Evolutionary conservation across 2,329 filamentous ascomycete genomes (phyloP).

Genomic region (Alternaria metachromatica): DNA sequence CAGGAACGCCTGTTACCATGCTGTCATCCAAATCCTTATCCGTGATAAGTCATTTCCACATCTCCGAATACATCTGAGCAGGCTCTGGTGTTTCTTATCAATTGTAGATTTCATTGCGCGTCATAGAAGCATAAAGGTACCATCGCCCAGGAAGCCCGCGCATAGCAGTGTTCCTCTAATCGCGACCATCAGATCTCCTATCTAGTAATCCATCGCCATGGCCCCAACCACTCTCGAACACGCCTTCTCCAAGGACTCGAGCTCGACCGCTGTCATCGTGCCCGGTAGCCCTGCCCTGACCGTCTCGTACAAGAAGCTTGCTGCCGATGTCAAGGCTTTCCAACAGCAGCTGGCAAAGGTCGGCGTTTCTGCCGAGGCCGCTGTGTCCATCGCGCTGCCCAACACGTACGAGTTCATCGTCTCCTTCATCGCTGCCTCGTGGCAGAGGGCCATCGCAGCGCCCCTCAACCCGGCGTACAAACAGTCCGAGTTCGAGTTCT

Average conservation of each 20-base stretch:
- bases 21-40: constrained; percentile 15
- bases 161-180: constrained; percentile 6
- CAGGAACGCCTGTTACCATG: constrained; percentile 19
- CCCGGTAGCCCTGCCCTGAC: constrained; percentile 70
- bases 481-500: constrained; percentile 89
- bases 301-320: constrained; percentile 73
- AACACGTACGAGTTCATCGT: constrained; percentile 91
- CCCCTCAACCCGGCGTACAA: constrained; percentile 90
- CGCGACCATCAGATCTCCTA: constrained; percentile 15
- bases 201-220: constrained; percentile 48
- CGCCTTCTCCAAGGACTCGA: constrained; percentile 60
- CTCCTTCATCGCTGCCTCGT: constrained; percentile 83
- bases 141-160: neutral
- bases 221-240: constrained; percentile 64
- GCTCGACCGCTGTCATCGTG: constrained; percentile 72
- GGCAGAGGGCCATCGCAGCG: constrained; percentile 82
- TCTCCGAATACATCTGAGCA: constrained; percentile 23
- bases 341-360: constrained; percentile 79
- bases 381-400: constrained; percentile 81
- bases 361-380: constrained; percentile 71
- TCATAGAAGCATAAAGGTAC: constrained; percentile 12
- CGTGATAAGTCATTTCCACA: constrained; percentile 8
- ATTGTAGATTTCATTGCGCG: constrained; percentile 15
- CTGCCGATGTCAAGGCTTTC: constrained; percentile 71
- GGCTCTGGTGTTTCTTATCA: constrained; percentile 21